Evolutionary conservation across 176 grass and related monocot genomes (phyloP).

Genomic region (Aegilops longissima): DNA sequence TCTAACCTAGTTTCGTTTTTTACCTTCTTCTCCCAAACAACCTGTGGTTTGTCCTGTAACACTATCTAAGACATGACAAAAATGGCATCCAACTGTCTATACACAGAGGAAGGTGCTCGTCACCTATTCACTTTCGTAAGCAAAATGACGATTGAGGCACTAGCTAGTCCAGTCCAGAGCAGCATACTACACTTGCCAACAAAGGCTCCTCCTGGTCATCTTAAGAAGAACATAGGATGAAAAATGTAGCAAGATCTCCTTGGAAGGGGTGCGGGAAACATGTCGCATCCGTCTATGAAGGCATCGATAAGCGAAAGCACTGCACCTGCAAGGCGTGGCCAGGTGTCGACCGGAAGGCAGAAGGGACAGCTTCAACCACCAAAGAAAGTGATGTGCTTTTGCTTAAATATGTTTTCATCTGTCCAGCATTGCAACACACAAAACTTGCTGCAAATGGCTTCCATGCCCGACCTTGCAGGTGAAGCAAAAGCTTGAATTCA

Average conservation of each 20-base stretch:
- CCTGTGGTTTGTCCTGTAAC: too few relatives aligned
- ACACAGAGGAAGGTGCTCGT: too few relatives aligned
- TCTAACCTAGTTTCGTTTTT: too few relatives aligned
- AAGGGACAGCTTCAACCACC: background rate
- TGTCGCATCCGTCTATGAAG: background rate
- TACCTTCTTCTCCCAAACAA: too few relatives aligned
- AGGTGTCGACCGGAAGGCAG: background rate
- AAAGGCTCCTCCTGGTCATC: background rate
- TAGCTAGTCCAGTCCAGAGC: background rate
- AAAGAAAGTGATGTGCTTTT: constrained; percentile 15
- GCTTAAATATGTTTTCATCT: too few relatives aligned
- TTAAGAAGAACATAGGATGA: constrained; percentile 7
- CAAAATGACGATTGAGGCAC: too few relatives aligned
- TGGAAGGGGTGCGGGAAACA: constrained; percentile 51
- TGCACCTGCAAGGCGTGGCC: constrained; percentile 45
- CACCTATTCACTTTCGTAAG: too few relatives aligned
- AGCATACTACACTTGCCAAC: background rate
- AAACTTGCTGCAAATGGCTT: background rate
- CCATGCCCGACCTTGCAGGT: constrained; percentile 20
- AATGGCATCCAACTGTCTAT: too few relatives aligned
- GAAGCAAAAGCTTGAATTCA: constrained; percentile 27
- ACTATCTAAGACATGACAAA: too few relatives aligned
- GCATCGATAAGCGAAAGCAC: constrained; percentile 54
- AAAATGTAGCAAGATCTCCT: constrained; percentile 44
- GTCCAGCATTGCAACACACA: too few relatives aligned